Base-by-base conservation (phyloP, 2,329 filamentous ascomycete species). In the Xylaria digitata region DNA sequence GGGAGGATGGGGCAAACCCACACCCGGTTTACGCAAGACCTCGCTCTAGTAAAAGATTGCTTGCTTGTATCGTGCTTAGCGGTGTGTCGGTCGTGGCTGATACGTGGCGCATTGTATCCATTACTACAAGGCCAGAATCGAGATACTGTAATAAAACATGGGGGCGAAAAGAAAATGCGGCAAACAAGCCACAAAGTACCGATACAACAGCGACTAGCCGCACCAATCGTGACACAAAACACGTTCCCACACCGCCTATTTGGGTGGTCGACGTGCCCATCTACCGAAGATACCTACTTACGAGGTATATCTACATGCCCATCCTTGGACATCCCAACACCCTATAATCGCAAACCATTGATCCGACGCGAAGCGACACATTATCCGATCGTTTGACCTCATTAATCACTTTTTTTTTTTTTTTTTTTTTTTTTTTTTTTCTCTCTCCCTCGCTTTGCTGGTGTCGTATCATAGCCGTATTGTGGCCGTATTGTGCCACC, bases 401-500 rank as follows among this genome's bases (percentile, higher is more conserved):
- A 49, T 46, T 52, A n/a, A 56, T 9, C 30, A 9, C 17, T 42
- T 32, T 13, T 21, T n/a, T n/a, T n/a, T n/a, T n/a, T n/a, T 11
- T 42, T 26, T 26, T 26, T 26, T 26, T 26, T 5, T 26, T n/a
- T 11, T 42, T 26, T 26, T 26, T 26, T 26, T 26, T 5, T 26
- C 26, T 26, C 26, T 26, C 26, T 26, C 26, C 26, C 26, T 26
- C 5, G 3, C 26, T n/a, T 50, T 42, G 42, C 53, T 26, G 34
- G 21, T 42, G 30, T 43, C 37, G 43, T 56, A 46, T 52, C 56
- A 61, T 65, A 26, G 26, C 26, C 26, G 26, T 26, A 26, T 40
- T 2, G 45, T 26, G 48, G 30, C 37, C 45, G 43, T 56, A 46
- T 52, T 48, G 65, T 67, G 55, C 54, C 52, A 65, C 65, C 65